phyloP scores from a whole-genome alignment of 2,329 filamentous ascomycete species.

The Fusarium begoniae region DNA sequence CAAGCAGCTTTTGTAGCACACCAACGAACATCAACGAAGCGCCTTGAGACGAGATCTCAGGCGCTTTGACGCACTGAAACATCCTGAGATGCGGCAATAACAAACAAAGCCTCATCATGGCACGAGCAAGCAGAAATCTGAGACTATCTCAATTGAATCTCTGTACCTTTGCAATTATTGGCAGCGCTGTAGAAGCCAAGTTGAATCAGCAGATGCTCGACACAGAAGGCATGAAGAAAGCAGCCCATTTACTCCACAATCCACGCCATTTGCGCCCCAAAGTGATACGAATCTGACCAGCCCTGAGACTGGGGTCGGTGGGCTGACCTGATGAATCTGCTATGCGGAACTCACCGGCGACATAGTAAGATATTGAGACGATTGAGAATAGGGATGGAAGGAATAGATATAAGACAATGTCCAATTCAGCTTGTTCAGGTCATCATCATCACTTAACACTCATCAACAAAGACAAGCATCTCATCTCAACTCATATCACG shows the following conservation, averaged over 20 bases:
- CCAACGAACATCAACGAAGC: not conserved
- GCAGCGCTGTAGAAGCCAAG: not conserved
- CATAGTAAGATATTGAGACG: not conserved
- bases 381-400: not conserved
- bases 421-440: not conserved
- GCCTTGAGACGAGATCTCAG: not conserved
- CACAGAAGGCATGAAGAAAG: not conserved
- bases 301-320: constrained; percentile 4
- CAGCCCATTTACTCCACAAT: constrained; percentile 18
- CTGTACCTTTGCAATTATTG: not conserved
- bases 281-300: constrained; percentile 10
- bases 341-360: constrained; percentile 6
- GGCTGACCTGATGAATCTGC: constrained; percentile 12
- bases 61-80: constrained; percentile 1
- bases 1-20: not conserved
- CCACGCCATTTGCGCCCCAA: constrained; percentile 29
- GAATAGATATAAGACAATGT: constrained; percentile 23
- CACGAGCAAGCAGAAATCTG: not conserved
- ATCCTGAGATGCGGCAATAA: constrained; percentile 10
- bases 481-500: not conserved
- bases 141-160: not conserved
- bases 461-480: not conserved
- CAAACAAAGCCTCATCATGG: not conserved
- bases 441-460: not conserved
- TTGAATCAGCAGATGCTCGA: constrained; percentile 15